Evolutionary conservation across 495 filamentous ascomycete genomes (phyloP), one percentile per base, ranked within the genome.

Genomic region (Lepraria neglecta): DNA sequence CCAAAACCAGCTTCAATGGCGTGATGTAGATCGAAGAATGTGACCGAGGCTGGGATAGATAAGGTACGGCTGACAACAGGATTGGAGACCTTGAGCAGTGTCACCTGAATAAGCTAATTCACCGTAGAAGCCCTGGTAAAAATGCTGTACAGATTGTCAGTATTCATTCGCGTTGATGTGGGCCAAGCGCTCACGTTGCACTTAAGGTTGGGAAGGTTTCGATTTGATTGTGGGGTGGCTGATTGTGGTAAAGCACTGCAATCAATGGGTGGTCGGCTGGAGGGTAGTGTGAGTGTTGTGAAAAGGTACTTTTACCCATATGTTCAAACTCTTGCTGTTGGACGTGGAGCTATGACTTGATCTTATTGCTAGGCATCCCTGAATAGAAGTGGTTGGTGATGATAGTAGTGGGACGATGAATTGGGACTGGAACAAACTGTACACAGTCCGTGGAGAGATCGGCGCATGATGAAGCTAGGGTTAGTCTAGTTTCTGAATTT

Each of bases 41-140:
- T 58, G 10, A 30, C 15, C 11, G 7, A 21, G 4, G 30, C 43
- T 24, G 61, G 45, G 3, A 63, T 38, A 4, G 44, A 58, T 2
- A 53, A n/a, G 30, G 58, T 19, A 3, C 55, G 61, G 24, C 9
- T 59, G 42, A 63, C 31, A n/a, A 30, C 6, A 9, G 44, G 44
- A 45, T 31, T 53, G 28, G 45, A 35, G 1, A 12, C 42, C 30
- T 55, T 27, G 10, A 33, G 11, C 4, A 64, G 46, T 1, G 48
- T 56, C 3, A 59, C n/a, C 28, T 60, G 15, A 1, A 56, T 21
- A 6, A 53, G 48, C 3, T n/a, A 53, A 17, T 60, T 55, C n/a
- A 33, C 9, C 11, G 10, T 33, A 17, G 43, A 14, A 17, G 3
- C 31, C 19, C 11, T 14, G 24, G n/a, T 7, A 12, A 38, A 21